Percentiles rank a stretch among this genome's conserved stretches.
These are phyloP conservation scores for Suhomyces pyralidae DNA, from an alignment of 805 yeast species.

Conservation along the genomic window DNA sequence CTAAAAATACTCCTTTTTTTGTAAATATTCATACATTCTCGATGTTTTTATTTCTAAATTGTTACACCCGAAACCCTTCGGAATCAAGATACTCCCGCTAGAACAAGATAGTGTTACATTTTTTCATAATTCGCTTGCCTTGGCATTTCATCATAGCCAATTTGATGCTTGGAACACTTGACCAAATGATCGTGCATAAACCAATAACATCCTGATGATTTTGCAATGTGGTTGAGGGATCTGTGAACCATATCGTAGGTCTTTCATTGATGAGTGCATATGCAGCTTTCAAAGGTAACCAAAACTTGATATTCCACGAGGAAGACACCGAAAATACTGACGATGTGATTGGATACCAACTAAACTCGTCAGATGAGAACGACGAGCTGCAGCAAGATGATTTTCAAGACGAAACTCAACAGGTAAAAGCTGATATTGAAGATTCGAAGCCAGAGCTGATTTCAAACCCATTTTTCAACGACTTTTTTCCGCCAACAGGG, in stretches of 20 bases:
- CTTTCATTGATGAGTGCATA: slow-evolving; percentile 29
- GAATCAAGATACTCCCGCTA: neutral
- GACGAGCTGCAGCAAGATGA: slow-evolving; percentile 11
- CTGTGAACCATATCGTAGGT: neutral
- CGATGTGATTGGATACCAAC: slow-evolving; percentile 17
- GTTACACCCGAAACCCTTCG: neutral
- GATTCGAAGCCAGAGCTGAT: neutral
- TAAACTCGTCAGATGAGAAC: slow-evolving; percentile 27
- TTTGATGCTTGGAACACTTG: neutral
- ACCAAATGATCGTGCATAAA: neutral
- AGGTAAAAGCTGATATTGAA: neutral
- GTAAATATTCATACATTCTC: neutral
- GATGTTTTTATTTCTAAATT: neutral
- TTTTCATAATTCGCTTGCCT: neutral
- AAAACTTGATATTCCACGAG: slow-evolving; percentile 10
- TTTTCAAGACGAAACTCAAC: neutral
- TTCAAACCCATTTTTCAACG: neutral
- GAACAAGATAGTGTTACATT: neutral
- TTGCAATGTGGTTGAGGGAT: neutral
- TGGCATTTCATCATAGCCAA: neutral
- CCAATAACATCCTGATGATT: neutral
- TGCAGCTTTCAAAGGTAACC: slow-evolving; percentile 26
- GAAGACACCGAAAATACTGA: slow-evolving; percentile 13
- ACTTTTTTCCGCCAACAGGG: neutral
- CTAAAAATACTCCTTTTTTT: neutral